Percentiles rank a stretch among this genome's conserved stretches.
These are phyloP conservation scores for Senna tora DNA, from an alignment of 306 rosid species.

Conservation along the genomic window DNA sequence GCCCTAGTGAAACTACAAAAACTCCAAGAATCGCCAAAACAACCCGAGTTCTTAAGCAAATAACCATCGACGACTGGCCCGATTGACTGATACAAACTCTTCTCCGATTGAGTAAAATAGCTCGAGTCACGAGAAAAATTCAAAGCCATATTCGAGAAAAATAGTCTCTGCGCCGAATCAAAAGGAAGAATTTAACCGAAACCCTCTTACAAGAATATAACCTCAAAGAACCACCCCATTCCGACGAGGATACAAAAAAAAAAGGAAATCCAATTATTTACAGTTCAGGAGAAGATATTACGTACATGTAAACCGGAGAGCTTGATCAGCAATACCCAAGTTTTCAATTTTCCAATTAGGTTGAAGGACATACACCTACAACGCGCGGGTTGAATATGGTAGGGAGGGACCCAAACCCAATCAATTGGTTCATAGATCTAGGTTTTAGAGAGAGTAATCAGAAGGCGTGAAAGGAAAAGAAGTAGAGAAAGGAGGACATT, in stretches of 20 bases:
- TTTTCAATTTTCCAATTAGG: slow-evolving; percentile 28
- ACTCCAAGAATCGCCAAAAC: slow-evolving; percentile 26
- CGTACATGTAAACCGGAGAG: not conserved
- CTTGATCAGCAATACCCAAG: slow-evolving; percentile 13
- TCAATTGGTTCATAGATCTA: not conserved
- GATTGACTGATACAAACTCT: slow-evolving; percentile 26
- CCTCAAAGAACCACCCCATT: slow-evolving; percentile 9
- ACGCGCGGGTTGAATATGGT: not conserved
- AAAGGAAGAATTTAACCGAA: not conserved
- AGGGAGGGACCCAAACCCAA: not conserved
- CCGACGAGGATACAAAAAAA: not conserved
- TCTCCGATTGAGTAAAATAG: slow-evolving; percentile 30
- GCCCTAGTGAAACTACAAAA: slow-evolving; percentile 34
- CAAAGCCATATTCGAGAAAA: slow-evolving; percentile 38
- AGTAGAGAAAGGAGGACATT: not conserved
- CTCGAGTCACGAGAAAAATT: slow-evolving; percentile 38
- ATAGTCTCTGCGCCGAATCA: not conserved
- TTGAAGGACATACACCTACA: slow-evolving; percentile 28
- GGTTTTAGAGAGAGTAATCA: not conserved
- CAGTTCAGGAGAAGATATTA: too few relatives aligned
- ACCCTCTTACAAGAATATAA: slow-evolving; percentile 30
- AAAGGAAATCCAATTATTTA: not conserved
- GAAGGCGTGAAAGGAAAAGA: not conserved
- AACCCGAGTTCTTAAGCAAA: slow-evolving; percentile 28
- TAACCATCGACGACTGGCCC: slow-evolving; percentile 40